Evolutionary conservation across 2,329 filamentous ascomycete species (phyloP).

Genomic region (Periconia sp.): DNA sequence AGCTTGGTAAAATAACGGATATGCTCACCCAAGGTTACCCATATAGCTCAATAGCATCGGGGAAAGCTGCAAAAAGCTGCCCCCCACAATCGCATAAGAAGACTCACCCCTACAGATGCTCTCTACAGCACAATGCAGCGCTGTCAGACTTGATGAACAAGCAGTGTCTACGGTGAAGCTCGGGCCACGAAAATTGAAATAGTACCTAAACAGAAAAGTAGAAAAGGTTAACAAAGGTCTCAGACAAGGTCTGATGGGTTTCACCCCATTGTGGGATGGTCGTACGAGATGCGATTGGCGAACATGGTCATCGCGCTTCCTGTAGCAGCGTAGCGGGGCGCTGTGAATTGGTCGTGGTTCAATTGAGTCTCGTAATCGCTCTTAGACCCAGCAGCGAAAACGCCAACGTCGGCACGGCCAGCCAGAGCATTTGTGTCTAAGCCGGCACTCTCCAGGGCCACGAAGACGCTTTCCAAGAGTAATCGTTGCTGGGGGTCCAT

Average conservation of each 20-base stretch:
- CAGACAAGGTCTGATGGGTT: no score
- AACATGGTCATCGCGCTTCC: conserved; percentile 5
- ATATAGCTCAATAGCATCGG: conserved; percentile 28
- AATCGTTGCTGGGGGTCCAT: conserved; percentile 23
- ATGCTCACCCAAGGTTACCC: conserved; percentile 6
- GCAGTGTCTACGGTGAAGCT: conserved; percentile 36
- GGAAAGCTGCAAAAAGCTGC: conserved; percentile 21
- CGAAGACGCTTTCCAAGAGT: conserved; percentile 23
- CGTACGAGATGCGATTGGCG: background rate
- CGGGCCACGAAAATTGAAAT: conserved; percentile 34
- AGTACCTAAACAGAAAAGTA: conserved; percentile 2
- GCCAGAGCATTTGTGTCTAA: conserved; percentile 15
- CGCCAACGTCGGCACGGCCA: background rate
- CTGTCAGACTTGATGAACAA: conserved; percentile 31
- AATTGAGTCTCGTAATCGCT: background rate
- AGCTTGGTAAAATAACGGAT: no score
- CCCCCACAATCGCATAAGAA: conserved; percentile 26
- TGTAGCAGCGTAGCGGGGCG: background rate
- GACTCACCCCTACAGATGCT: conserved; percentile 27
- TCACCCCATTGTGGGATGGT: no score
- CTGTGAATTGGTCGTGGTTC: background rate
- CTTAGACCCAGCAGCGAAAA: background rate
- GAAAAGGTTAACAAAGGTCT: no score
- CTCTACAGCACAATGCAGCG: conserved; percentile 31
- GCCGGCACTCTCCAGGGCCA: conserved; percentile 40